Evolutionary conservation across 805 yeast genomes (phyloP), one percentile per base, ranked within the genome.

Genomic region (Naumovozyma castellii): DNA sequence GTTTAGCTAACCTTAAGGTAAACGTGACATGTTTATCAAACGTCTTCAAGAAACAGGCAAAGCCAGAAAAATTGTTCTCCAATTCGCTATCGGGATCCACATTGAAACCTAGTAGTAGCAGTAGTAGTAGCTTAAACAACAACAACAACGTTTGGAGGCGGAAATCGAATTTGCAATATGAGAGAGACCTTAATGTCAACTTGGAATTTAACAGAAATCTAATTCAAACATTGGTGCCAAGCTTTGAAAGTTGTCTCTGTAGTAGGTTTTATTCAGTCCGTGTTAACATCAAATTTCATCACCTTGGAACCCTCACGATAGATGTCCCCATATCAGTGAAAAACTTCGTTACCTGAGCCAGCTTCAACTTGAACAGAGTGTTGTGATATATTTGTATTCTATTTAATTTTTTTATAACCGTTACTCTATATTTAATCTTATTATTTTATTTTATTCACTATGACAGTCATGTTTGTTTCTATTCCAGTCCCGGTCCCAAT

Each of bases 201-300:
- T 15, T 54, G 14, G 41, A 42, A 18, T 46, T 35, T 16, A 37
- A 34, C 19, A 53, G 52, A 34, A 66, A 68, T 62, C 42, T 47
- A 1, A 61, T 62, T 39, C 57, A 68, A n/a, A 66, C 66, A 2
- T 54, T 72, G 33, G 50, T 67, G n/a, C 76, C 76, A 2, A 59
- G 65, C 32, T 71, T 68, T 46, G 73, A 70, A 40, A 64, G 60
- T 39, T 71, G 76, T 50, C 56, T 71, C 40, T 64, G 69, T 14
- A 72, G 73, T 2, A 53, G 76, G 39, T 47, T 67, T 2, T 71
- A 72, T 46, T 64, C 69, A 40, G 53, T 71, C 37, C 72, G 69
- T 44, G 63, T 70, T 1, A 46, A 49, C 19, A 65, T 68, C 12
- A 62, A 57, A 43, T 66, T 59, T 36, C 46, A 44, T 16, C 45